Percentiles rank a stretch among this genome's conserved stretches.
Conservation (phyloP, 192 early-diverging fungal genomes). For the Jimgerdemannia lactiflua region DNA sequence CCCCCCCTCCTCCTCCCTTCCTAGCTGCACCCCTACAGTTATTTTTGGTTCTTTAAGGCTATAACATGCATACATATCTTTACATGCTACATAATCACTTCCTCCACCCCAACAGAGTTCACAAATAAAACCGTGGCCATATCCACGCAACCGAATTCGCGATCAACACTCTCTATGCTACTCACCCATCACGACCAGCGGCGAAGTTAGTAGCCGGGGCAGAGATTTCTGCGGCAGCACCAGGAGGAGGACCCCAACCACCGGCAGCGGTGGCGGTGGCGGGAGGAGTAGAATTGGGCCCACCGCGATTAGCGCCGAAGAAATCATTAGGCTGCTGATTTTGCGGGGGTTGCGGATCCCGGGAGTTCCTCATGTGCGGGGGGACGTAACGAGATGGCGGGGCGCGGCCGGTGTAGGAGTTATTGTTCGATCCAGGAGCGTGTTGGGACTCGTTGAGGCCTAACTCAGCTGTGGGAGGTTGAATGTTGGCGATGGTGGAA, state of each 20-base stretch:
- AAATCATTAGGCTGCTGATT: constrained; percentile 26
- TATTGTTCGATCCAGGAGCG: constrained; percentile 6
- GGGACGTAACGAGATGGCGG: constrained; percentile 58
- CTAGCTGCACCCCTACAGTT: too few relatives aligned
- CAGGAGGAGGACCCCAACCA: constrained; percentile 5
- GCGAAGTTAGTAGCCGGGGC: constrained; percentile 1
- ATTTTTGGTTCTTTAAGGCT: too few relatives aligned
- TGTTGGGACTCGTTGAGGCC: constrained; percentile 55
- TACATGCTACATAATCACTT: too few relatives aligned
- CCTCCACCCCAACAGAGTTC: too few relatives aligned
- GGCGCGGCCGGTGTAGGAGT: constrained; percentile 17
- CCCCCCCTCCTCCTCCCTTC: too few relatives aligned
- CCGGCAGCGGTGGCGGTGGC: constrained; percentile 4
- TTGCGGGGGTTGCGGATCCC: constrained; percentile 15
- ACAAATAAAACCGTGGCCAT: background rate
- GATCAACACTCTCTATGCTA: background rate
- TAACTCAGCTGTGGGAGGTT: constrained; percentile 59
- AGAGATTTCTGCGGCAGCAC: background rate
- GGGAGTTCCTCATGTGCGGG: constrained; percentile 57
- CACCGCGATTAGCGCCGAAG: constrained; percentile 16
- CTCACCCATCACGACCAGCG: constrained; percentile 44
- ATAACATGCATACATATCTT: too few relatives aligned
- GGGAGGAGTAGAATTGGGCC: constrained; percentile 10
- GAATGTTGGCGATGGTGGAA: background rate
- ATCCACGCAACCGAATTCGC: too few relatives aligned